Evolutionary conservation across 139 green algal genomes (phyloP).

Genomic region (Gonium pectorale): DNA sequence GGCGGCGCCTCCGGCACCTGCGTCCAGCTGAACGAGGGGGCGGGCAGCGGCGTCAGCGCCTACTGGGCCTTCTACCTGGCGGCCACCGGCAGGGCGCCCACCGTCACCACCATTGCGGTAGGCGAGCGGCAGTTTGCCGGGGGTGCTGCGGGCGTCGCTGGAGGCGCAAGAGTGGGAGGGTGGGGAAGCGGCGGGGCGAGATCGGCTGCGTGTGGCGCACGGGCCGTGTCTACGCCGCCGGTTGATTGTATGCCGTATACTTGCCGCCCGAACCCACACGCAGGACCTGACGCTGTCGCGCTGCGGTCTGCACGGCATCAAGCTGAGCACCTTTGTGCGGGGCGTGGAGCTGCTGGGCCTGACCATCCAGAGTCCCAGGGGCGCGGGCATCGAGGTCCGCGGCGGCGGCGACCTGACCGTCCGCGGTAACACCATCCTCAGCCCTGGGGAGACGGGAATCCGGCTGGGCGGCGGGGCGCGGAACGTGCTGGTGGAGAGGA

Average conservation of each 20-base stretch:
- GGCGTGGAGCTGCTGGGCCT: conserved; percentile 24
- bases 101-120: no score
- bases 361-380: background rate
- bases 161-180: no score
- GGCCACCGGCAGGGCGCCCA: background rate
- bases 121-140: no score
- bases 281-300: conserved; percentile 15
- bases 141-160: no score
- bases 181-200: no score
- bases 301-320: conserved; percentile 44
- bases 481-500: conserved; percentile 44
- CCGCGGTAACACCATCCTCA: conserved; percentile 8
- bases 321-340: conserved; percentile 39
- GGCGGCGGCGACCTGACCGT: conserved; percentile 22
- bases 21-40: conserved; percentile 44
- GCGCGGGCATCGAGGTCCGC: conserved; percentile 33
- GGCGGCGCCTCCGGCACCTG: background rate
- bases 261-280: no score
- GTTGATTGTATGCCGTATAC: no score
- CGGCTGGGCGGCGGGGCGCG: conserved; percentile 40
- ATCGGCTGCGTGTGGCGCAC: no score
- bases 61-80: conserved; percentile 43
- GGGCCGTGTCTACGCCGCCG: no score
- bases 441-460: background rate
- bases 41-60: conserved; percentile 6